Percentiles rank a stretch among this genome's conserved stretches.
Evolutionary conservation across 768 basidiomycete genomes (phyloP).

Genomic region (Collybia mongolica): DNA sequence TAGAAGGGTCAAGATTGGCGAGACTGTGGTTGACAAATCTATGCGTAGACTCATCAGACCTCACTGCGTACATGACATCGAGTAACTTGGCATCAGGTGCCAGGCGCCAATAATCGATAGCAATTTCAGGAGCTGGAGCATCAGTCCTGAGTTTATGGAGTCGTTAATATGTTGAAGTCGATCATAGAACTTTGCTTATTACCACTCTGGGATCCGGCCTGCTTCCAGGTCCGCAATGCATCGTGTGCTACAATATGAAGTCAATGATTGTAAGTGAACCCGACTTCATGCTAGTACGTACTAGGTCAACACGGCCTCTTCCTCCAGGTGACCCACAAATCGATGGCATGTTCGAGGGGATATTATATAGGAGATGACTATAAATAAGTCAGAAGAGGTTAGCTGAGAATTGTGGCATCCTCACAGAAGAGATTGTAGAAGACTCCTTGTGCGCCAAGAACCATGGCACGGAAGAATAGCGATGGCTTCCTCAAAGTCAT

Average conservation of each 20-base stretch:
- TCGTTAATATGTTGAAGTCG: neutral
- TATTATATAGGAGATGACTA: conserved; percentile 77
- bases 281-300: conserved; percentile 32
- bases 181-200: conserved; percentile 14
- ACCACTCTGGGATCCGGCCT: conserved; percentile 83
- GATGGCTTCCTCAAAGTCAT: conserved; percentile 88
- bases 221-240: conserved; percentile 82
- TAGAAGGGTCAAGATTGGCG: conserved; percentile 74
- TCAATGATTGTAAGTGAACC: conserved; percentile 1
- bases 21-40: conserved; percentile 96
- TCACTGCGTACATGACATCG: conserved; percentile 89
- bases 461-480: conserved; percentile 73
- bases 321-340: conserved; percentile 90
- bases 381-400: conserved; percentile 9
- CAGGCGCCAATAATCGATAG: conserved; percentile 95
- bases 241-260: conserved; percentile 51
- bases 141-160: conserved; percentile 45
- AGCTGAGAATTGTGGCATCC: conserved; percentile 20
- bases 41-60: conserved; percentile 92
- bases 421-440: conserved; percentile 87
- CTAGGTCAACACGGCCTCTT: conserved; percentile 95
- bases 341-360: conserved; percentile 81
- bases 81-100: conserved; percentile 69
- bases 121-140: conserved; percentile 79
- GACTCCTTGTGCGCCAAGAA: conserved; percentile 91